Evolutionary conservation across 257 asterid genomes (phyloP).

Genomic region (Solanum tarapatanum): DNA sequence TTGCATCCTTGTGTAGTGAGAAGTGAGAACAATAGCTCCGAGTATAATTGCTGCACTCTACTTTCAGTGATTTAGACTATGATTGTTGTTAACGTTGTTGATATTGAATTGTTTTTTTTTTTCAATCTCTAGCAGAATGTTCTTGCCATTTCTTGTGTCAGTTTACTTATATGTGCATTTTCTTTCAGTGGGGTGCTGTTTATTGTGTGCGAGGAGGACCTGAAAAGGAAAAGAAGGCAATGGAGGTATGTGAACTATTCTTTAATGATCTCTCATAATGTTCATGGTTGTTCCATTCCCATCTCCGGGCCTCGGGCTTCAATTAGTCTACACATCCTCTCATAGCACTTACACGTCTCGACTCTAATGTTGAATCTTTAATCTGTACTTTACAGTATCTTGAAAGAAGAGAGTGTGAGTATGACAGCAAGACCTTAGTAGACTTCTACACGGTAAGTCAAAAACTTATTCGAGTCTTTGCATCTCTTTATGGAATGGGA

Average conservation of each 20-base stretch:
- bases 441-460: constrained; percentile 55
- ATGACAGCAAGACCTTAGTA: constrained; percentile 61
- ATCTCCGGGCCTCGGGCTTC: background rate
- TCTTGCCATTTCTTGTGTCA: background rate
- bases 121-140: background rate
- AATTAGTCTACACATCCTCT: background rate
- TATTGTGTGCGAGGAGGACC: constrained; percentile 77
- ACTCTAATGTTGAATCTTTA: background rate
- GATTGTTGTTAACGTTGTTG: background rate
- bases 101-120: background rate
- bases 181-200: constrained; percentile 89
- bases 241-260: constrained; percentile 40
- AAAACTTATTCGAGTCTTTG: background rate
- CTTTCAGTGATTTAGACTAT: background rate
- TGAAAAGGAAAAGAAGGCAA: constrained; percentile 67
- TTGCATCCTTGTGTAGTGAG: background rate
- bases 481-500: background rate
- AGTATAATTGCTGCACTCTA: background rate
- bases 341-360: background rate
- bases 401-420: constrained; percentile 83
- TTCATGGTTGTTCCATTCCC: background rate
- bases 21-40: background rate
- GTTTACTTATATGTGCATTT: background rate
- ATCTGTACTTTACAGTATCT: constrained; percentile 40
- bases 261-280: background rate